Percentiles rank a stretch among this genome's conserved stretches.
Evolutionary conservation across 108 stramenopile genomes (phyloP).

Genomic region (Skeletonema potamos): DNA sequence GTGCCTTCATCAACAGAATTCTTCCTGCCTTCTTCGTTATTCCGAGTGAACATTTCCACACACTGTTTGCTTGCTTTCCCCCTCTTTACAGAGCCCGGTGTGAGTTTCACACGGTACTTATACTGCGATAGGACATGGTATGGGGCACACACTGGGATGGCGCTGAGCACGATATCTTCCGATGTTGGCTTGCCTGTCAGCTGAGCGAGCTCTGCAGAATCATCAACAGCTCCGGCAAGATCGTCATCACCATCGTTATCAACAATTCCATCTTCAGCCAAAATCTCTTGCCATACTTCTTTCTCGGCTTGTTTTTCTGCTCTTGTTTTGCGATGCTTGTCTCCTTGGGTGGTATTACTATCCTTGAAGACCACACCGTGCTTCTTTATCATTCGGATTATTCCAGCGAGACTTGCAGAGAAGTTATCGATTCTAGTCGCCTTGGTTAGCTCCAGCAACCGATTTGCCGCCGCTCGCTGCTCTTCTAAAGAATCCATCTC

Average conservation of each 20-base stretch:
- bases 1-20: conserved; percentile 26
- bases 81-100: conserved; percentile 83
- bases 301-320: conserved; percentile 73
- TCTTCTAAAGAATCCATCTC: conserved; percentile 54
- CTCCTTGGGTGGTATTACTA: conserved; percentile 12
- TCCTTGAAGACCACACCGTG: conserved; percentile 45
- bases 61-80: conserved; percentile 88
- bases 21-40: conserved; percentile 32
- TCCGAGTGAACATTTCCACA: conserved; percentile 71
- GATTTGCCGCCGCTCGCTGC: conserved; percentile 63
- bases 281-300: conserved; percentile 73
- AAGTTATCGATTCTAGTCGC: conserved; percentile 76
- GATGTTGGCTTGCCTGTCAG: conserved; percentile 82
- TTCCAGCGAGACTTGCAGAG: conserved; percentile 83
- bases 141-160: conserved; percentile 93
- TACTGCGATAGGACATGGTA: conserved; percentile 86
- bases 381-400: conserved; percentile 76
- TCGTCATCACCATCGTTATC: conserved; percentile 58
- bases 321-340: conserved; percentile 69
- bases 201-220: conserved; percentile 71
- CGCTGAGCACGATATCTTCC: conserved; percentile 85
- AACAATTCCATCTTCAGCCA: conserved; percentile 78
- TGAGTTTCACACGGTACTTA: conserved; percentile 86
- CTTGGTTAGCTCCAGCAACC: conserved; percentile 61
- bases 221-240: conserved; percentile 64